These are phyloP conservation scores for Wakefieldia striispora DNA, from an alignment of 768 basidiomycete species.

Conservation along the genomic window DNA sequence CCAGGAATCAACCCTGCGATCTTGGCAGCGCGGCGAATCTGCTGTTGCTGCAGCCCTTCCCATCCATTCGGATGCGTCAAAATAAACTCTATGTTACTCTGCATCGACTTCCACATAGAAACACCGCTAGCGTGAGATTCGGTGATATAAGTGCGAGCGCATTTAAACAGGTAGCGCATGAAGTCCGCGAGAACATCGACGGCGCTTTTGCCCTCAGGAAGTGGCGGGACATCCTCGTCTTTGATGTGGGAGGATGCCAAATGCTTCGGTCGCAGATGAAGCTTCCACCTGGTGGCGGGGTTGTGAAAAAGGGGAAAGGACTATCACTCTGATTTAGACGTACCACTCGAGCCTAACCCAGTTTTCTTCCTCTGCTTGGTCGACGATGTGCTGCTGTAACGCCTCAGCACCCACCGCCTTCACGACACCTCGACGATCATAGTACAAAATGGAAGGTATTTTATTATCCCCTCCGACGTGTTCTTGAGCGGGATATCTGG, in stretches of 20 bases:
- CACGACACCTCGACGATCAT: slow-evolving; percentile 39
- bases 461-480: slow-evolving; percentile 45
- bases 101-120: slow-evolving; percentile 23
- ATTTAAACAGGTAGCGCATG: slow-evolving; percentile 26
- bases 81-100: slow-evolving; percentile 20
- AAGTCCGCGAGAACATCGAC: slow-evolving; percentile 26
- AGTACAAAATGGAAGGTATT: slow-evolving; percentile 48
- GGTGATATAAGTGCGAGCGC: slow-evolving; percentile 21
- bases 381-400: slow-evolving; percentile 31
- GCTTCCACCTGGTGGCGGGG: slow-evolving; percentile 26
- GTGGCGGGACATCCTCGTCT: slow-evolving; percentile 21
- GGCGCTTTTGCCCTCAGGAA: slow-evolving; percentile 21
- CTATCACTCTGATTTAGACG: neutral
- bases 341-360: slow-evolving; percentile 42
- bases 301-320: neutral
- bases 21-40: slow-evolving; percentile 27
- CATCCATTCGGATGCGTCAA: slow-evolving; percentile 33
- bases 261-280: slow-evolving; percentile 35
- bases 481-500: slow-evolving; percentile 48
- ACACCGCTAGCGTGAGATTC: slow-evolving; percentile 28
- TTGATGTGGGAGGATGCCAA: slow-evolving; percentile 22
- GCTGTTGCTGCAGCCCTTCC: slow-evolving; percentile 29
- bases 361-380: slow-evolving; percentile 37
- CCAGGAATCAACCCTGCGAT: slow-evolving; percentile 24
- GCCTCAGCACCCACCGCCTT: slow-evolving; percentile 47